A percentile compares a stretch with the other conserved stretches of the same genome.
phyloP scores from a whole-genome alignment of 257 asterid species.

The Forsythia suspensa region DNA sequence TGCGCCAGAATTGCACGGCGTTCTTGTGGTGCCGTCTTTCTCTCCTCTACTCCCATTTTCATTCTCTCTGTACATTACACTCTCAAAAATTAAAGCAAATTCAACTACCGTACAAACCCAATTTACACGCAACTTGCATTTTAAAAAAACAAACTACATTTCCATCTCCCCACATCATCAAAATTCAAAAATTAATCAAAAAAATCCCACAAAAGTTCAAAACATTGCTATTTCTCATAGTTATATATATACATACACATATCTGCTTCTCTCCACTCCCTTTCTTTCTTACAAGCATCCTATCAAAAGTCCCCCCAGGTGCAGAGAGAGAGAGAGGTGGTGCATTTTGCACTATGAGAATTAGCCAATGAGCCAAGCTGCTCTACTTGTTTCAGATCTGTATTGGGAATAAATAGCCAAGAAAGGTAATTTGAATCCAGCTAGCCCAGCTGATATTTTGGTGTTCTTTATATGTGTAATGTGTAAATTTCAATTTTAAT shows the following conservation, averaged over 20 bases:
- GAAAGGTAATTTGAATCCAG: not conserved
- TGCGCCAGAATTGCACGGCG: not conserved
- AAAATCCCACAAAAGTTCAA: not conserved
- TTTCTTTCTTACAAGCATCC: not conserved
- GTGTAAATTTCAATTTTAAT: not conserved
- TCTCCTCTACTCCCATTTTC: not conserved
- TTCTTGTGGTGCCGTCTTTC: not conserved
- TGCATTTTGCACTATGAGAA: not conserved
- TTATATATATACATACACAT: not conserved
- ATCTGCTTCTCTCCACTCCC: not conserved
- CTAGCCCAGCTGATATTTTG: not conserved
- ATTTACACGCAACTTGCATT: slow-evolving; percentile 2
- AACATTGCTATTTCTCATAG: not conserved
- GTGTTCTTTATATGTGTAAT: not conserved
- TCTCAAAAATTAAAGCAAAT: not conserved
- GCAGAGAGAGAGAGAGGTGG: not conserved
- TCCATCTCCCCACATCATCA: not conserved
- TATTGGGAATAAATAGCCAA: not conserved
- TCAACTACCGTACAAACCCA: not conserved
- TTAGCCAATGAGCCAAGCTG: not conserved
- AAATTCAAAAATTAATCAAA: not conserved
- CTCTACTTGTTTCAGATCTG: not conserved
- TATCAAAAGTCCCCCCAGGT: not conserved
- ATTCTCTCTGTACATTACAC: not conserved
- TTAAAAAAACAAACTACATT: not conserved